Evolutionary conservation across 176 grass and related monocot species (phyloP), one percentile per base, ranked within the genome.

Genomic region (Carex cristatella): DNA sequence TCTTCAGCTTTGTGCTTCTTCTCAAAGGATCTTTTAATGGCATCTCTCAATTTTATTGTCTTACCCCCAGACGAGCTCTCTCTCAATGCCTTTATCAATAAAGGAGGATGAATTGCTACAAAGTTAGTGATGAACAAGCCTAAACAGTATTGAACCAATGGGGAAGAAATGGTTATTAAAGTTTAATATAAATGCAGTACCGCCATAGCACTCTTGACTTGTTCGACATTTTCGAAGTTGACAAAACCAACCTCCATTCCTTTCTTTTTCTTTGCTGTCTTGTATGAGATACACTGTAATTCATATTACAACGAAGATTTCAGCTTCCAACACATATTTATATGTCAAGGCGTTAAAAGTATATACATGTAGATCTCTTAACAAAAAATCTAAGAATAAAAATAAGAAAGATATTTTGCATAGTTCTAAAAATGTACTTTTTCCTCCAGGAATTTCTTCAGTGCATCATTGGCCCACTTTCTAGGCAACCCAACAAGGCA

Each of bases 231-330:
- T 56, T 94, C 90, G 87, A 94, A 99, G 27, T 79, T 90, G 70
- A 94, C 91, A 84, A 99, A 98, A 80, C 93, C 91, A 86, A 99
- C 96, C 30, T 90, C 58, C 96, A 99, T 99, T 85, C 93, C 96
- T 81, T 88, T 95, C 81, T 95, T 98, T 80, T 98, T 98, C 87
- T 94, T 99, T 7, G 85, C 86, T 53, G 84, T 85, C 61, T 85
- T 89, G 71, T 88, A 95, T 1, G 70, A 91, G 75, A 99, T 87
- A 84, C 82, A 91, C 96, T 95, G 83, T 65, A 91, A 76, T 86
- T 79, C 14, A 40, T 54, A 64, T 69, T 23, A 65, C 4, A 28
- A 51, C 16, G 51, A 83, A 51, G 9, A 53, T 14, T 7, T 83
- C 14, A 83, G 19, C 79, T 51, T 49, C 27, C 4, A 30, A 15